These are phyloP conservation scores for Acidiella bohemica DNA, from an alignment of 495 filamentous ascomycete species.

Conservation along the genomic window DNA sequence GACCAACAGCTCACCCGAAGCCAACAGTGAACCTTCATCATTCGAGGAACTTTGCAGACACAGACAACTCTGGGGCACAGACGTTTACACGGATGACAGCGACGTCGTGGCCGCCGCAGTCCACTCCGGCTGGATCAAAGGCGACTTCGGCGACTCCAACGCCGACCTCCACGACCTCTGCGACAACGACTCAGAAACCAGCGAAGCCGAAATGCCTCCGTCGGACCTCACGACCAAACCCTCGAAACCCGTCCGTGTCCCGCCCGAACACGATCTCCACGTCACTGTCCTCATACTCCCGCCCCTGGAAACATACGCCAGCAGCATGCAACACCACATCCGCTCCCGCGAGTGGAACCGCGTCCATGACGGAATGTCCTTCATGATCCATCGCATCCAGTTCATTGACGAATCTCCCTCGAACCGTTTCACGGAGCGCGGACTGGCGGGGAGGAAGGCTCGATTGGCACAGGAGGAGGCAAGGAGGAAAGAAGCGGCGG, in stretches of 20 bases:
- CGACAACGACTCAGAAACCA: conserved; percentile 31
- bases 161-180: conserved; percentile 51
- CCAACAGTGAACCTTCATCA: conserved; percentile 29
- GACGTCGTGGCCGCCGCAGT: conserved; percentile 88
- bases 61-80: conserved; percentile 78
- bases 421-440: conserved; percentile 47
- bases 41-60: conserved; percentile 70
- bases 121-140: conserved; percentile 81
- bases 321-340: conserved; percentile 61
- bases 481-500: conserved; percentile 14
- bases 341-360: conserved; percentile 57
- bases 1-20: not conserved
- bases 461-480: conserved; percentile 29
- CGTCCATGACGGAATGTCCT: conserved; percentile 77
- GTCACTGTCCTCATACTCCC: conserved; percentile 77
- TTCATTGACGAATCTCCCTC: conserved; percentile 66
- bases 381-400: conserved; percentile 60
- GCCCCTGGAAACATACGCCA: conserved; percentile 57
- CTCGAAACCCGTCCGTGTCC: conserved; percentile 37
- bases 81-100: conserved; percentile 91
- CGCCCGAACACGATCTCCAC: conserved; percentile 59
- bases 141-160: conserved; percentile 70
- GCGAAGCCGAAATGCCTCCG: conserved; percentile 14
- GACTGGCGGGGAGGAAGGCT: conserved; percentile 48
- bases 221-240: conserved; percentile 29